Evolutionary conservation across 345 rosid species (phyloP).

Genomic region (Eucalyptus cloeziana): DNA sequence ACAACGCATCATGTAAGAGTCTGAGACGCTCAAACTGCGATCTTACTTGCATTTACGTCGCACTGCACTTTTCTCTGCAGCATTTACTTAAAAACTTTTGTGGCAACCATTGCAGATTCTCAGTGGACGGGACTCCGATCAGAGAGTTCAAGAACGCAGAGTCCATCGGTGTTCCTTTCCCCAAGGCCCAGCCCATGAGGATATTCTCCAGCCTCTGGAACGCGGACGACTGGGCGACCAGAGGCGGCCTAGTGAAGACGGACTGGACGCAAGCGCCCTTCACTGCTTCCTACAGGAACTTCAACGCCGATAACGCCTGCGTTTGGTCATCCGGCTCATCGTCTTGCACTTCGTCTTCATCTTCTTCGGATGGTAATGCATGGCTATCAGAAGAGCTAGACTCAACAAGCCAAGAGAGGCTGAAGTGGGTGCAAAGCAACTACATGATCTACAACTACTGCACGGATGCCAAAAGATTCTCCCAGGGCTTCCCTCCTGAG

Average conservation of each 20-base stretch:
- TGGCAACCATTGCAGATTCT: slow-evolving; percentile 16
- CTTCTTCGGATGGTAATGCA: not conserved
- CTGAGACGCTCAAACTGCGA: not conserved
- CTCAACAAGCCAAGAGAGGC: slow-evolving; percentile 9
- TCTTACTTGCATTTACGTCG: not conserved
- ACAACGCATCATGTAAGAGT: slow-evolving; percentile 27
- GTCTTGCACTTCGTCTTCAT: slow-evolving; percentile 9
- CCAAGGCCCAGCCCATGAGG: slow-evolving; percentile 39
- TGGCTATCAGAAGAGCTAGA: slow-evolving; percentile 37
- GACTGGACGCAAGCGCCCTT: slow-evolving; percentile 57
- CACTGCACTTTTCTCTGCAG: not conserved
- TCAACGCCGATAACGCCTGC: slow-evolving; percentile 28
- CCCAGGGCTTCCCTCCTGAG: slow-evolving; percentile 42
- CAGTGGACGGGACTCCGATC: slow-evolving; percentile 43
- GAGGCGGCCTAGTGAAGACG: slow-evolving; percentile 50
- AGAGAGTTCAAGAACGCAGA: slow-evolving; percentile 56
- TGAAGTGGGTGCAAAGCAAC: slow-evolving; percentile 42
- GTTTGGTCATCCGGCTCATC: slow-evolving; percentile 22
- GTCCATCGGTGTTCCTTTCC: slow-evolving; percentile 32
- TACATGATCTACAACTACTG: slow-evolving; percentile 58
- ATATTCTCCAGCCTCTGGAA: slow-evolving; percentile 56
- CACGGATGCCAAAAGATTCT: slow-evolving; percentile 32
- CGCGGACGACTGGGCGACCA: slow-evolving; percentile 56
- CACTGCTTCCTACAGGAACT: slow-evolving; percentile 41
- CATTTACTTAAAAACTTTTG: not conserved